Base-by-base conservation (phyloP, 108 stramenopile species). In the Halocafeteria seosinensis region DNA sequence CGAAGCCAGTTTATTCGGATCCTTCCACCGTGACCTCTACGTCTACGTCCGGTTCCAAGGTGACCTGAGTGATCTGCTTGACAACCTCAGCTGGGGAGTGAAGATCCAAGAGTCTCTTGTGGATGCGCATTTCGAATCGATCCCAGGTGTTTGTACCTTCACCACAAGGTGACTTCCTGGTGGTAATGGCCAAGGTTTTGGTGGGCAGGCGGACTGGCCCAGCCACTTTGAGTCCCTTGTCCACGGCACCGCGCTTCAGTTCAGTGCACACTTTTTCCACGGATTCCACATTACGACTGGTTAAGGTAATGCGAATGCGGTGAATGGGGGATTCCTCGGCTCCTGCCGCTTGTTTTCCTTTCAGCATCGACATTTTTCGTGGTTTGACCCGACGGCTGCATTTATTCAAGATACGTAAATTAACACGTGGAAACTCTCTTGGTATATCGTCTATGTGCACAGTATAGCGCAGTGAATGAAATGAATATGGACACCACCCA, bases 111-210 rank as follows among this genome's bases (percentile, higher is more conserved):
- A 98, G 82, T 72, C 97, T 88, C 88, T 95, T 95, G 87, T 98
- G 97, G 84, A 98, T 98, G 66, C 97, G 86, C 92, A 98, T 93
- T 78, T 92, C 89, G 77, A 90, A 94, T 33, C 87, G 77, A 70
- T 98, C 97, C 91, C 92, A 98, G 28, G 97, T 95, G 86, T 95
- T 95, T 85, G 97, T 95, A 81, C 97, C 97, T 78, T 98, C 93
- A 69, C 97, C 97, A 71, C 76, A 83, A 59, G 97, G 97, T 59
- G 94, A 89, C 88, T 98, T 98, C 73, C 97, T 91, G 72, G 92
- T 95, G 66, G 92, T 92, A 71, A 95, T 89, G 60, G 71, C 75
- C 72, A 98, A 84, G 64, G 79, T 78, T 86, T 95, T 95, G 80
- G 97, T 98, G 57, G 97, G 97, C 55, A 98, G 81, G 75, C 97